A percentile compares a stretch with the other conserved stretches of the same genome.
Evolutionary conservation across 164 flowering plant species (phyloP).

Genomic region (Chimonanthus salicifolius): DNA sequence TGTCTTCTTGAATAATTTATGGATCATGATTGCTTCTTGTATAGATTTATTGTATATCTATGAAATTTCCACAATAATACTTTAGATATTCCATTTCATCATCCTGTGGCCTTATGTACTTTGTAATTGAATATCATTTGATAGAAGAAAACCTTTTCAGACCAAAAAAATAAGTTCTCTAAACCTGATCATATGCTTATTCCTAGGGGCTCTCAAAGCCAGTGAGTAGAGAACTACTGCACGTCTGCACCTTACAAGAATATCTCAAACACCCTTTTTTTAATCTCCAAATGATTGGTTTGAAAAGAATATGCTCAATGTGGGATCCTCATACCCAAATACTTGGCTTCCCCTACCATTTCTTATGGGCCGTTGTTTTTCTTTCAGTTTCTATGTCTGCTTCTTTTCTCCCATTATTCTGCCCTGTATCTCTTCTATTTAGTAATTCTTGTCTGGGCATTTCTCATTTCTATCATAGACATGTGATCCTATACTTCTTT

Average conservation of each 20-base stretch:
- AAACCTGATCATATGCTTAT: neutral
- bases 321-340: neutral
- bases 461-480: too few species aligned
- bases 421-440: too few species aligned
- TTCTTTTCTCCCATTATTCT: too few species aligned
- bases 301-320: neutral
- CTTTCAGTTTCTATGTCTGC: too few species aligned
- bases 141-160: neutral
- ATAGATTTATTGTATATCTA: neutral
- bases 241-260: neutral
- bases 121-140: neutral
- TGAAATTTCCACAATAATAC: neutral
- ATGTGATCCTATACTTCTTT: too few species aligned
- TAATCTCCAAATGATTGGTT: neutral
- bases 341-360: neutral
- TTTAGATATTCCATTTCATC: neutral
- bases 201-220: neutral
- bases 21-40: neutral
- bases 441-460: too few species aligned
- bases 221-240: neutral
- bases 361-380: neutral
- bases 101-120: neutral
- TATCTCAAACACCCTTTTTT: neutral
- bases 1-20: neutral
- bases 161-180: neutral